phyloP scores from a whole-genome alignment of 2,329 filamentous ascomycete species.

The Ophiostoma fasciatum region DNA sequence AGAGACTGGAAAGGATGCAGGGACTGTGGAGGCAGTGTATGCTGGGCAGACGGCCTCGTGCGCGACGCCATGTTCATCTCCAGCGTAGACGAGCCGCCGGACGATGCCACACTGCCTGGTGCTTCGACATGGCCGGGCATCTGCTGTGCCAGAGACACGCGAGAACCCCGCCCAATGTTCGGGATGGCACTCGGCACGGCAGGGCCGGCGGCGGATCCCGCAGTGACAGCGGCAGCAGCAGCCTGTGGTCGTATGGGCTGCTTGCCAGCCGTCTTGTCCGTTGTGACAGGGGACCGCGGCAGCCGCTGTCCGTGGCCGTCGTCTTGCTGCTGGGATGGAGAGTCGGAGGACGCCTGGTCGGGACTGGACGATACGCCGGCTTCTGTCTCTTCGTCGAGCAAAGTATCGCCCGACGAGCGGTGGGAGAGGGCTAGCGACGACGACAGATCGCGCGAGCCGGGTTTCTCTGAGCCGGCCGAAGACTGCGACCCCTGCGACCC shows the following conservation, averaged over 20 bases:
- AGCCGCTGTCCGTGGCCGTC: too few species aligned
- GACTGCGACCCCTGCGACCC: constrained; percentile 39
- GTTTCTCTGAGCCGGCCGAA: constrained; percentile 21
- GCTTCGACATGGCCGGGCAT: neutral
- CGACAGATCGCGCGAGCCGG: constrained; percentile 8
- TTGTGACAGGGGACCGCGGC: constrained; percentile 11
- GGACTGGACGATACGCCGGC: neutral
- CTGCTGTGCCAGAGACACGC: neutral
- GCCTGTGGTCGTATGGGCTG: constrained; percentile 19
- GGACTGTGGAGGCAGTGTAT: too few species aligned
- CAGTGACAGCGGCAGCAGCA: too few species aligned
- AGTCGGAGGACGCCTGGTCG: neutral
- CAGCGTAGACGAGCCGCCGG: constrained; percentile 1
- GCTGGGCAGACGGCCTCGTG: neutral
- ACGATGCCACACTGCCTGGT: constrained; percentile 4
- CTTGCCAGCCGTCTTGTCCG: constrained; percentile 35
- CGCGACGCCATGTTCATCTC: constrained; percentile 5
- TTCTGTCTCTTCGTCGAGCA: constrained; percentile 4
- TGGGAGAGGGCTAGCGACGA: neutral
- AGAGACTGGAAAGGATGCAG: too few species aligned
- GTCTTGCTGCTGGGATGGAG: neutral
- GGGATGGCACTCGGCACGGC: too few species aligned
- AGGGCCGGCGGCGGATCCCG: neutral
- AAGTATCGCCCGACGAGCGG: neutral
- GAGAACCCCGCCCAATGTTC: too few species aligned